Evolutionary conservation across 164 flowering plant genomes (phyloP).

Genomic region (Liriodendron chinense): DNA sequence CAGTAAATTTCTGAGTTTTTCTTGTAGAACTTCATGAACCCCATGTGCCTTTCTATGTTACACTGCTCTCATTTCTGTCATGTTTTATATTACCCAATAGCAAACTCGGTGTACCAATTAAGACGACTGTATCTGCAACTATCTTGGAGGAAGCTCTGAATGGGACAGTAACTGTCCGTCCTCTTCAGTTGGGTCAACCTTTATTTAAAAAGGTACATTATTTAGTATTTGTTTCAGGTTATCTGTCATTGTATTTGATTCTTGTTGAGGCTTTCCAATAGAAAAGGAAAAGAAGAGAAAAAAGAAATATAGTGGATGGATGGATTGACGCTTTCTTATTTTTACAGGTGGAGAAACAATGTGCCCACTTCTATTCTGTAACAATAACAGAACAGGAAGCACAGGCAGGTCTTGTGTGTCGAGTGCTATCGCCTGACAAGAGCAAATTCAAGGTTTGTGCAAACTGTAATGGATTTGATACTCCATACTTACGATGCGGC

Average conservation of each 20-base stretch:
- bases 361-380: slow-evolving; percentile 89
- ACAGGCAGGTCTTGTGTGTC: slow-evolving; percentile 69
- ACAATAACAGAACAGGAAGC: slow-evolving; percentile 79
- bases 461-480: neutral
- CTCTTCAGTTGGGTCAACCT: slow-evolving; percentile 66
- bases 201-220: slow-evolving; percentile 54
- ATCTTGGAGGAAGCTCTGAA: slow-evolving; percentile 92
- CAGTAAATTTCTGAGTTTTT: neutral
- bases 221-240: neutral
- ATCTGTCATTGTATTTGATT: neutral
- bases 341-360: slow-evolving; percentile 89
- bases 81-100: slow-evolving; percentile 23
- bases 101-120: slow-evolving; percentile 96
- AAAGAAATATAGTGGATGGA: neutral
- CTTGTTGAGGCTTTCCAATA: neutral
- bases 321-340: neutral
- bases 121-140: slow-evolving; percentile 91
- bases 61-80: neutral
- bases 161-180: slow-evolving; percentile 57
- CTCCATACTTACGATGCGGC: neutral
- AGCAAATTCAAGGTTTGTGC: slow-evolving; percentile 89
- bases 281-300: too few relatives aligned
- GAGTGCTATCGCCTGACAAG: slow-evolving; percentile 71
- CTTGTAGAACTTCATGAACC: neutral
- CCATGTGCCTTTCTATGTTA: neutral